Evolutionary conservation across 2,329 filamentous ascomycete genomes (phyloP), one percentile per base, ranked within the genome.

Genomic region (Aureobasidium melanogenum): DNA sequence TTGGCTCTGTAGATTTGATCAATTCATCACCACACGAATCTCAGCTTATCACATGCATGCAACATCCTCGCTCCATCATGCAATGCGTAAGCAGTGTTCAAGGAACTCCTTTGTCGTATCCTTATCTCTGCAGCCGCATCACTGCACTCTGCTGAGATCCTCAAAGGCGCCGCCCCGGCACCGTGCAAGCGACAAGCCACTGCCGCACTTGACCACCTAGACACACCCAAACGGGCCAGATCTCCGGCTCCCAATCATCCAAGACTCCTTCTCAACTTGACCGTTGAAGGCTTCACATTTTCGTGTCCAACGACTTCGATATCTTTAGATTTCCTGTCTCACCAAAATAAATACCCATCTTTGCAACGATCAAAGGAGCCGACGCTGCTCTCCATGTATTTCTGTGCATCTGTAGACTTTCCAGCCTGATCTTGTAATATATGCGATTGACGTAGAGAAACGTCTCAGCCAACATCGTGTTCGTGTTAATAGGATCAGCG

Each of bases 251-350:
- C 30, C 44, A 46, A 46, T 46, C 34, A 1, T n/a, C 14, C 15
- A 15, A 22, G 7, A 36, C 17, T 32, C 7, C 7, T 7, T 57
- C 54, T 46, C 41, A 57, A 57, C 41, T 28, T 19, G 14, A 19
- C 54, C 54, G 41, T 46, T 57, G 28, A 15, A 28, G 9, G 32
- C 48, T 38, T 24, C 22, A 12, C 32, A 52, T 26, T 34, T 30
- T 26, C 19, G 38, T 56, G 39, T 34, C 22, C 52, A 56, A 56
- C 52, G 36, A 56, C 24, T 22, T 8, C 30, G 24, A 26, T 44
- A 56, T 56, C 38, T 56, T 56, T 56, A 22, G 52, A 19, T 24
- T 44, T 43, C 19, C 28, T 56, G 52, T 56, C 52, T 56, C 52
- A 56, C 52, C 38, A 34, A 28, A 26, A 26, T 5, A 26, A 17